Percentiles rank a stretch among this genome's conserved stretches.
These are phyloP conservation scores for Solanum arcanum DNA, from an alignment of 257 asterid genomes.

Conservation along the genomic window DNA sequence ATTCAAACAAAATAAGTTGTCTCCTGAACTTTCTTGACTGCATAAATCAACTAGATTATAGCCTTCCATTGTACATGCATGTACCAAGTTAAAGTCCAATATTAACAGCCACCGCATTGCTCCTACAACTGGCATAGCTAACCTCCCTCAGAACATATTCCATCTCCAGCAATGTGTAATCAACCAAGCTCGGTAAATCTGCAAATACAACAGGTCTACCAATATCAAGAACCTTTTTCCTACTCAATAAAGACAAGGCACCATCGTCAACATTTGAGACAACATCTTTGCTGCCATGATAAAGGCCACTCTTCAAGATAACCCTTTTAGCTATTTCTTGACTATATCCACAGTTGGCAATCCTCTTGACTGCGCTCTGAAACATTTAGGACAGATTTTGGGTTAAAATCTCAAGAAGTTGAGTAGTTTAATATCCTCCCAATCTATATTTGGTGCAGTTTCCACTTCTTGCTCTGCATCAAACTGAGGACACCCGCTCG, in stretches of 20 bases:
- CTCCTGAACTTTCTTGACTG: conserved; percentile 16
- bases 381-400: conserved; percentile 28
- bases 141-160: conserved; percentile 57
- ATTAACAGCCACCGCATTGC: conserved; percentile 73
- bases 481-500: conserved; percentile 11
- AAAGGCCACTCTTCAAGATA: conserved; percentile 42
- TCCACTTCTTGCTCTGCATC: conserved; percentile 15
- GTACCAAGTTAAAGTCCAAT: conserved; percentile 55
- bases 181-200: conserved; percentile 41
- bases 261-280: conserved; percentile 56
- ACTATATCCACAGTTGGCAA: conserved; percentile 46
- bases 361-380: conserved; percentile 42
- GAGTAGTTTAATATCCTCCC: conserved; percentile 49
- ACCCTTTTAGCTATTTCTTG: conserved; percentile 54
- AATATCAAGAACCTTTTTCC: conserved; percentile 21
- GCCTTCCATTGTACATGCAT: conserved; percentile 34
- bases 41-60: conserved; percentile 15
- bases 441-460: conserved; percentile 22
- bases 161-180: conserved; percentile 71
- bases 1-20: not conserved
- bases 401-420: conserved; percentile 45
- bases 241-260: conserved; percentile 43
- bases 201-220: conserved; percentile 25
- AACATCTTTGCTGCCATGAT: conserved; percentile 50
- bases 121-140: conserved; percentile 33